Conservation (phyloP, 192 early-diverging fungal genomes). For the Linnemannia exigua region DNA sequence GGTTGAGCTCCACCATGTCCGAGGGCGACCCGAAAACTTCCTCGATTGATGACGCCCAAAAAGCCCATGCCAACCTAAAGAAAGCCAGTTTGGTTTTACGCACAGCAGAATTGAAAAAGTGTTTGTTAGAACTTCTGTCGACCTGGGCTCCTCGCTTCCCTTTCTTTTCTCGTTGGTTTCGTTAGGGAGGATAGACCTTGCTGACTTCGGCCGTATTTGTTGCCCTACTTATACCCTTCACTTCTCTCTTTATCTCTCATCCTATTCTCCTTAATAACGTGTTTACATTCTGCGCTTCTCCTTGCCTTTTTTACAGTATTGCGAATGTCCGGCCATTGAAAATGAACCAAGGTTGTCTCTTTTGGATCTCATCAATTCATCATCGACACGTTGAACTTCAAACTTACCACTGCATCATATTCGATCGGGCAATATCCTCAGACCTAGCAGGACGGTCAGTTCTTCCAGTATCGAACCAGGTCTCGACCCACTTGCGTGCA, state of each 20-base stretch:
- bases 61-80: constrained; percentile 68
- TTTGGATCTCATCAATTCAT: not conserved
- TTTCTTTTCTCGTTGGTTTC: not conserved
- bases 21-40: constrained; percentile 37
- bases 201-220: not conserved
- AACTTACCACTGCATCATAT: constrained; percentile 54
- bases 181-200: too few species aligned
- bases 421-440: constrained; percentile 43
- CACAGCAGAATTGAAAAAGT: not conserved
- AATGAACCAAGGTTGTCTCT: not conserved
- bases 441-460: constrained; percentile 34
- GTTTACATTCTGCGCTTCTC: not conserved
- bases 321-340: not conserved
- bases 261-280: not conserved
- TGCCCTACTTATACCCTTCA: not conserved
- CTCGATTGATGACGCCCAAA: constrained; percentile 60
- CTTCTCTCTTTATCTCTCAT: not conserved
- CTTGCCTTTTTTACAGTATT: not conserved
- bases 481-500: constrained; percentile 40
- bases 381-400: too few species aligned
- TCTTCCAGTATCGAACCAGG: constrained; percentile 52
- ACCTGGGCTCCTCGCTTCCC: not conserved
- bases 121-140: not conserved
- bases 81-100: not conserved
- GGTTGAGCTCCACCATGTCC: constrained; percentile 58